A percentile compares a stretch with the other conserved stretches of the same genome.
Conservation (phyloP, 1,284 basidiomycete genomes). For the Austropuccinia psidii region DNA sequence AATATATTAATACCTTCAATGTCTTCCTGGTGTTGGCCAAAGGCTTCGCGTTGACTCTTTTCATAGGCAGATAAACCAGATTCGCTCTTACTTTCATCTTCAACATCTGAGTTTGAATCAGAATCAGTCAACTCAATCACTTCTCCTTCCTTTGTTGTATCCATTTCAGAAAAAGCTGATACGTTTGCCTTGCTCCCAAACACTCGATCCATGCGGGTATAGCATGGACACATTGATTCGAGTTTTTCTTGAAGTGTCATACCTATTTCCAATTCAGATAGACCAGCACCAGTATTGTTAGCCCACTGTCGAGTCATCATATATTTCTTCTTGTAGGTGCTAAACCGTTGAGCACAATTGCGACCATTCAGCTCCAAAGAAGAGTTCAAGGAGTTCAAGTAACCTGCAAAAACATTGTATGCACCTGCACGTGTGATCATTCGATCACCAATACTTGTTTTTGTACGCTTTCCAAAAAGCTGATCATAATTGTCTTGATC, state of each 20-base stretch:
- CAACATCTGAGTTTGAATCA: too few relatives aligned
- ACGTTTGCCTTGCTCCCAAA: slow-evolving; percentile 5
- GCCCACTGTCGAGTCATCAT: neutral
- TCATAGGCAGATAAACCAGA: too few relatives aligned
- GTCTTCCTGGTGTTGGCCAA: too few relatives aligned
- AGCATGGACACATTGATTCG: neutral
- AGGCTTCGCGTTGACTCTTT: too few relatives aligned
- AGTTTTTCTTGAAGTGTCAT: neutral
- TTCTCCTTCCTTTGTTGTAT: too few relatives aligned
- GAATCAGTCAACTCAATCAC: too few relatives aligned
- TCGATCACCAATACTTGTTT: neutral
- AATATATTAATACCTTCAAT: too few relatives aligned
- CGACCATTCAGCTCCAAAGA: too few relatives aligned
- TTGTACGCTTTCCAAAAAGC: neutral
- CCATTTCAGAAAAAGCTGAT: too few relatives aligned
- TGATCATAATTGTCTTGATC: neutral
- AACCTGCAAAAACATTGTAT: neutral
- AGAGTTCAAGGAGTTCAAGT: too few relatives aligned
- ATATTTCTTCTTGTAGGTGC: slow-evolving; percentile 3
- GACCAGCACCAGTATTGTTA: neutral
- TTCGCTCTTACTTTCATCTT: too few relatives aligned
- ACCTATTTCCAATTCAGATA: neutral
- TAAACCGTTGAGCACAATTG: too few relatives aligned
- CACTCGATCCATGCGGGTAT: neutral
- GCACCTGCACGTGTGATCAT: neutral